Conservation (phyloP, 2,329 filamentous ascomycete genomes). For the Pseudogymnoascus sp. region DNA sequence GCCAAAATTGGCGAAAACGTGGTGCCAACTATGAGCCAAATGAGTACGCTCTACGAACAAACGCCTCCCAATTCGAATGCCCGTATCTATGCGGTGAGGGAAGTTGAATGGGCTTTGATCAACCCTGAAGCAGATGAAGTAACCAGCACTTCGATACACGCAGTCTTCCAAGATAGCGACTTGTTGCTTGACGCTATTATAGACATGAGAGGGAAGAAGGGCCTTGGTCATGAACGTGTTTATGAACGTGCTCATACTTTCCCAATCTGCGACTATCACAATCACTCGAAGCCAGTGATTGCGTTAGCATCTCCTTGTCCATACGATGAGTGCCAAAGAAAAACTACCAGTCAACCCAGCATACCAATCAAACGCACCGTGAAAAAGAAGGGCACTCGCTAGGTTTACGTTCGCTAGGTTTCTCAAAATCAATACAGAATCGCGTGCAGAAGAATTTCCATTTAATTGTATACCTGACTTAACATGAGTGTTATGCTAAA, state of each 20-base stretch:
- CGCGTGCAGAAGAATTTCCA: not conserved
- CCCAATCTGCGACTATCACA: not conserved
- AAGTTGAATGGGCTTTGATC: not conserved
- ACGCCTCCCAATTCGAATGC: not conserved
- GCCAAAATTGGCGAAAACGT: not conserved
- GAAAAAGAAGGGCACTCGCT: too few relatives aligned
- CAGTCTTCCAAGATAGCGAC: not conserved
- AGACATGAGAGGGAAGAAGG: not conserved
- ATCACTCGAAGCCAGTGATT: not conserved
- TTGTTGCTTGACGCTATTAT: not conserved
- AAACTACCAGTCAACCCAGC: not conserved
- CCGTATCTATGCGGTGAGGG: not conserved
- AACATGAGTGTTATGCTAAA: not conserved
- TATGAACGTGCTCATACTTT: constrained; percentile 2
- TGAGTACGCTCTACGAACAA: not conserved
- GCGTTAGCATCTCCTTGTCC: not conserved
- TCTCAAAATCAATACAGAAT: not conserved
- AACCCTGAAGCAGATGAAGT: not conserved
- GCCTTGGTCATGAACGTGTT: not conserved
- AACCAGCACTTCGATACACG: not conserved
- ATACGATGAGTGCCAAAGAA: not conserved
- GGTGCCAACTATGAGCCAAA: not conserved
- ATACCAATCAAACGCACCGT: not conserved
- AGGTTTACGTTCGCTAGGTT: too few relatives aligned
- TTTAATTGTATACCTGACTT: not conserved